These are phyloP conservation scores for Sphagnum fallax DNA, from an alignment of 228 moss, liverwort and hornwort genomes.

Conservation along the genomic window DNA sequence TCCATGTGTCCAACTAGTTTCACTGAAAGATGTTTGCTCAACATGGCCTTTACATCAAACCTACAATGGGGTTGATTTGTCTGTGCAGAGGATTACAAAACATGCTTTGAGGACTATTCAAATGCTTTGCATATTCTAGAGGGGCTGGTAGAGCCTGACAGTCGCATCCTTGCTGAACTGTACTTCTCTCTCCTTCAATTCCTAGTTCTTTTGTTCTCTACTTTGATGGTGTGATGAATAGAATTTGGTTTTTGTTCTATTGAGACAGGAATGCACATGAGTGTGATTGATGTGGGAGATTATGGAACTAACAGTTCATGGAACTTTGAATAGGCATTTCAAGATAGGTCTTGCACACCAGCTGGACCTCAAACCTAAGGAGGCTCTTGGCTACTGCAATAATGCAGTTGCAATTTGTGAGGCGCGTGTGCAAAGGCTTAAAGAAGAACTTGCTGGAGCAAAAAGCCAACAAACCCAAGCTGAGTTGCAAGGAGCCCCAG, in stretches of 20 bases:
- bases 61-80: not conserved
- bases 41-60: too few species aligned
- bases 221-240: not conserved
- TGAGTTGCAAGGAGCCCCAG: constrained; percentile 9
- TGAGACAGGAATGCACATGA: not conserved
- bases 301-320: not conserved
- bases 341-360: constrained; percentile 84
- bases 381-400: constrained; percentile 76
- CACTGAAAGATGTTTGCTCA: too few species aligned
- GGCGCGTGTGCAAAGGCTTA: constrained; percentile 60
- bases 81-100: constrained; percentile 59
- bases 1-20: too few species aligned
- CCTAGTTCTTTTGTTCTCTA: not conserved
- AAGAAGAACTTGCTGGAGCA: constrained; percentile 32
- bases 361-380: constrained; percentile 64
- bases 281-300: not conserved
- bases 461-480: constrained; percentile 11
- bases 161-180: constrained; percentile 78
- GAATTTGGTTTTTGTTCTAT: not conserved
- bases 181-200: constrained; percentile 20
- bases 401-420: constrained; percentile 80
- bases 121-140: constrained; percentile 65
- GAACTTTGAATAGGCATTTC: constrained; percentile 40
- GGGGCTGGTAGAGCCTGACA: constrained; percentile 76
- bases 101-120: constrained; percentile 69